These are phyloP conservation scores for Primulina huaijiensis DNA, from an alignment of 257 asterid genomes.

Conservation along the genomic window DNA sequence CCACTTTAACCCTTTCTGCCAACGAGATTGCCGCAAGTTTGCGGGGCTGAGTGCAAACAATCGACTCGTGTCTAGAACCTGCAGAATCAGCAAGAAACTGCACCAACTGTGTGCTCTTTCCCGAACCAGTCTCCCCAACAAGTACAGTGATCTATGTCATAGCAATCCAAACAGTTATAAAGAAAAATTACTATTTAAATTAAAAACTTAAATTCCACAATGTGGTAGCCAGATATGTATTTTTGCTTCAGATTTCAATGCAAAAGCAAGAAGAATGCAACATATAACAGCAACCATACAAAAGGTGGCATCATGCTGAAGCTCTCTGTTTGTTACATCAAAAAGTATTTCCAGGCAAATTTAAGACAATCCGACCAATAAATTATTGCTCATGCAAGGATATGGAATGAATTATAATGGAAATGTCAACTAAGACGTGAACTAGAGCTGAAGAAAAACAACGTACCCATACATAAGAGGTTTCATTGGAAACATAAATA, in stretches of 20 bases:
- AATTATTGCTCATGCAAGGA: neutral
- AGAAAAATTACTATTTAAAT: constrained; percentile 4
- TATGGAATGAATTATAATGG: neutral
- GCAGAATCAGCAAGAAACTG: constrained; percentile 92
- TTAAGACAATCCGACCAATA: neutral
- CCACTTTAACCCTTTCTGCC: constrained; percentile 80
- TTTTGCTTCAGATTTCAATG: neutral
- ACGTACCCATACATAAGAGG: neutral
- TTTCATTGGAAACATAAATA: neutral
- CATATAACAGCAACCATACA: neutral
- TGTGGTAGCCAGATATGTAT: neutral
- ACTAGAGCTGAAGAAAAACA: neutral
- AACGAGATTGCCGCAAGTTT: constrained; percentile 83
- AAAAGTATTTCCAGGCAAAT: neutral
- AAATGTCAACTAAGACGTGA: neutral
- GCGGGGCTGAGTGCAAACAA: constrained; percentile 94
- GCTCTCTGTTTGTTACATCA: neutral
- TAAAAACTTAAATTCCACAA: neutral
- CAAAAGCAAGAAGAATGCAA: neutral
- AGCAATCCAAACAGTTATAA: constrained; percentile 15
- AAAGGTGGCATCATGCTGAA: constrained; percentile 5
- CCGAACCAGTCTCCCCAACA: constrained; percentile 95
- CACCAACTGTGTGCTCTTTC: constrained; percentile 94
- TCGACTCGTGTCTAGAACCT: constrained; percentile 44
- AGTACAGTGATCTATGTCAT: constrained; percentile 62